Evolutionary conservation across 2,329 filamentous ascomycete species (phyloP).

Genomic region (Corinectria fuckeliana): DNA sequence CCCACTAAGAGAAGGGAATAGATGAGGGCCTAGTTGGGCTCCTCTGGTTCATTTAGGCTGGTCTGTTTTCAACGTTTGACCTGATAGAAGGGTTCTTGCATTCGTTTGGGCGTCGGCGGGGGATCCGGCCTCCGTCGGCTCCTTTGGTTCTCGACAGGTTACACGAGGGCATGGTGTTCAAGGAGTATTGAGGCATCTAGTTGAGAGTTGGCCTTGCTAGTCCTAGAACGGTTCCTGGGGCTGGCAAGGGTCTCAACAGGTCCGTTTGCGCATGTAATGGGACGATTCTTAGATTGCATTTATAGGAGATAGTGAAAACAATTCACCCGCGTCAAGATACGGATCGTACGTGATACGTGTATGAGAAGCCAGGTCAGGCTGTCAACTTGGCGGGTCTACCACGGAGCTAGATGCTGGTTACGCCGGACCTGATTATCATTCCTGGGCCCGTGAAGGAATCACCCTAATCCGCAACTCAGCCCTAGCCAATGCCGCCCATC

Average conservation of each 20-base stretch:
- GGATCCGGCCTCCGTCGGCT: not conserved
- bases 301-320: not conserved
- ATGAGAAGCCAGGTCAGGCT: not conserved
- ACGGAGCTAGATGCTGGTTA: not conserved
- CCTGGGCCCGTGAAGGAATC: constrained; percentile 12
- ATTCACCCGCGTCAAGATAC: not conserved
- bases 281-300: not conserved
- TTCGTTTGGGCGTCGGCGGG: constrained; percentile 2
- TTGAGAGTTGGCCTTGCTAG: not conserved
- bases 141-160: not conserved
- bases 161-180: constrained; percentile 12
- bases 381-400: not conserved
- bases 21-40: not conserved
- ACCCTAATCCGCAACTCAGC: not conserved
- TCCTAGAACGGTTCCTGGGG: not conserved
- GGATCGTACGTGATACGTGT: not conserved
- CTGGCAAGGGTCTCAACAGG: not conserved
- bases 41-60: not conserved
- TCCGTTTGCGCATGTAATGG: not conserved
- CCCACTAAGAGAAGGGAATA: not conserved
- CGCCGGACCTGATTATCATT: not conserved
- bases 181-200: not conserved
- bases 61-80: constrained; percentile 2
- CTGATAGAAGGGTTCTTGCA: constrained; percentile 9
- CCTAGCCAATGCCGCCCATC: constrained; percentile 2